Evolutionary conservation across 495 filamentous ascomycete species (phyloP).

Genomic region (Penicillium alfredii): DNA sequence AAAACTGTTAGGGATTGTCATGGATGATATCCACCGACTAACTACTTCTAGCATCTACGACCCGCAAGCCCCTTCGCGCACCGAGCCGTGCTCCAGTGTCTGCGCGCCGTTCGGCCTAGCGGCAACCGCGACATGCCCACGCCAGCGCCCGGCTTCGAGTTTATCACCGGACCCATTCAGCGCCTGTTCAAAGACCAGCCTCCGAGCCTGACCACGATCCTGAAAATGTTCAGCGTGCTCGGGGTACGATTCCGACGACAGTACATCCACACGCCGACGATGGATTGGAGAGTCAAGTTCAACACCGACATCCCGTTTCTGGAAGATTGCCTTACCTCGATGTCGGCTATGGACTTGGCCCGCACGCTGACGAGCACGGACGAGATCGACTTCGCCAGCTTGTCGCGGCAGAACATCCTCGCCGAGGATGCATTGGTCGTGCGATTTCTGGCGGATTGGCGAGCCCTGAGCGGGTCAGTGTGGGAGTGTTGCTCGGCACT

Average conservation of each 20-base stretch:
- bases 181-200: conserved; percentile 28
- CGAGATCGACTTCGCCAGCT: conserved; percentile 21
- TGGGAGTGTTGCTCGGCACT: conserved; percentile 41
- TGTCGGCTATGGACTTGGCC: conserved; percentile 29
- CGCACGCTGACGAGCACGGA: conserved; percentile 23
- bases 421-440: conserved; percentile 14
- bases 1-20: too few species aligned
- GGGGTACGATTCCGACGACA: conserved; percentile 29
- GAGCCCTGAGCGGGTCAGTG: conserved; percentile 25
- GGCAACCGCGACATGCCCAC: conserved; percentile 8
- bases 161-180: conserved; percentile 37
- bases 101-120: conserved; percentile 20
- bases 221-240: conserved; percentile 35
- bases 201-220: conserved; percentile 23
- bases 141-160: conserved; percentile 27
- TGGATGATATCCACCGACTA: too few species aligned
- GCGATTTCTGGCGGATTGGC: conserved; percentile 24
- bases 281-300: conserved; percentile 32
- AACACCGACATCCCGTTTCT: conserved; percentile 28
- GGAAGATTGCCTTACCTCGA: conserved; percentile 28
- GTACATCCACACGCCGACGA: conserved; percentile 30
- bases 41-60: conserved; percentile 30
- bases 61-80: conserved; percentile 36
- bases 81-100: conserved; percentile 27
- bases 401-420: conserved; percentile 20